Evolutionary conservation across 371 early-diverging fungal genomes (phyloP).

Genomic region (Circinella minor): DNA sequence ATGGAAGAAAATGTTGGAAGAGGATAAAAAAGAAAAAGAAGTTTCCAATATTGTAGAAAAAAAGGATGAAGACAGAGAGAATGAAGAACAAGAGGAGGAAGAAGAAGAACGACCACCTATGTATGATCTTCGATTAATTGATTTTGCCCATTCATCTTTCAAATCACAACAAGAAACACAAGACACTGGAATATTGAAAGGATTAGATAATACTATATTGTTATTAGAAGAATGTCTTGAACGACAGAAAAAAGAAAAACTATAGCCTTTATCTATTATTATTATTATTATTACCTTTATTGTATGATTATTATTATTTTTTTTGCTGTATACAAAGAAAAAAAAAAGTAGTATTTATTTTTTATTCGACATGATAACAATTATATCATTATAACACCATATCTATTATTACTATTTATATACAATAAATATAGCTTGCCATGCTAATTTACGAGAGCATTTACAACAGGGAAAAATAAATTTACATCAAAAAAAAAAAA

Average conservation of each 20-base stretch:
- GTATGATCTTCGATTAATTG: constrained; percentile 72
- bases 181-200: constrained; percentile 40
- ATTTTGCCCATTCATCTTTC: constrained; percentile 82
- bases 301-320: no score
- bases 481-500: no score
- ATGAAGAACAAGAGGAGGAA: constrained; percentile 49
- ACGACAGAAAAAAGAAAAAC: constrained; percentile 25
- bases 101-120: constrained; percentile 50
- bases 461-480: no score
- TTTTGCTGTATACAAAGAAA: no score
- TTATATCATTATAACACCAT: no score
- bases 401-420: no score
- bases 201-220: constrained; percentile 32
- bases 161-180: constrained; percentile 31
- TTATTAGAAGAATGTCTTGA: constrained; percentile 31
- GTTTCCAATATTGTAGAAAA: constrained; percentile 13
- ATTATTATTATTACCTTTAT: no score
- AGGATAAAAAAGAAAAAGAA: constrained; percentile 35
- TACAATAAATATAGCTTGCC: no score
- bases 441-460: no score
- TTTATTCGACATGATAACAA: no score
- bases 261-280: constrained; percentile 9
- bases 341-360: no score
- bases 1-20: constrained; percentile 45
- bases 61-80: constrained; percentile 30